A percentile compares a stretch with the other conserved stretches of the same genome.
Evolutionary conservation across 371 early-diverging fungal species (phyloP).

Genomic region (Mucor indicus): DNA sequence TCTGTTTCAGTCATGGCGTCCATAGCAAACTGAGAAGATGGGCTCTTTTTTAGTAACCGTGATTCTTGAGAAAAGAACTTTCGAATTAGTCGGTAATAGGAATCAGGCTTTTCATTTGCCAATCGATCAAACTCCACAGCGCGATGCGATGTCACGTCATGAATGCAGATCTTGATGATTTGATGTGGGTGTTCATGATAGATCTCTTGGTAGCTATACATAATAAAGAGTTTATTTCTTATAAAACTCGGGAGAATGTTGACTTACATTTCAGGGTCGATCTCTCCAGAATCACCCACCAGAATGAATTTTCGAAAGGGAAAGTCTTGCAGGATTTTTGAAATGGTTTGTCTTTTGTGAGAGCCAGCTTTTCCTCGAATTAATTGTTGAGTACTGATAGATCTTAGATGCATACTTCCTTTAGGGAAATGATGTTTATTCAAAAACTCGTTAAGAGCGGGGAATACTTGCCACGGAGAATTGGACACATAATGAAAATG

Average conservation of each 20-base stretch:
- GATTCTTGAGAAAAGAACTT: slow-evolving; percentile 31
- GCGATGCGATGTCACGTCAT: slow-evolving; percentile 54
- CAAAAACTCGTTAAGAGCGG: slow-evolving; percentile 38
- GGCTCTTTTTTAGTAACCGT: slow-evolving; percentile 1
- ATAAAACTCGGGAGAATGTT: neutral
- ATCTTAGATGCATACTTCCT: slow-evolving; percentile 44
- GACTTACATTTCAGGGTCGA: slow-evolving; percentile 61
- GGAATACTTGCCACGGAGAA: slow-evolving; percentile 49
- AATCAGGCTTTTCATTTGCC: slow-evolving; percentile 16
- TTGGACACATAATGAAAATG: slow-evolving; percentile 51
- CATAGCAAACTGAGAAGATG: slow-evolving; percentile 28
- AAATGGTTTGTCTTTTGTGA: slow-evolving; percentile 38
- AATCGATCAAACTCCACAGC: slow-evolving; percentile 32
- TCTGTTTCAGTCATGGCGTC: slow-evolving; percentile 41
- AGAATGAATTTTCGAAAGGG: slow-evolving; percentile 66
- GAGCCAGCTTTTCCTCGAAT: slow-evolving; percentile 30
- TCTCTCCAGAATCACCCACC: slow-evolving; percentile 70
- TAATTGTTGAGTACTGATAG: slow-evolving; percentile 30
- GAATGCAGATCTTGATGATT: slow-evolving; percentile 65
- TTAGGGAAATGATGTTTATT: slow-evolving; percentile 31
- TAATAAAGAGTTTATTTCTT: neutral
- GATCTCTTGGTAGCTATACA: slow-evolving; percentile 41
- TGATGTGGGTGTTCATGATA: slow-evolving; percentile 48
- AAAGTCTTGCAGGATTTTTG: slow-evolving; percentile 38
- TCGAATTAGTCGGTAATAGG: slow-evolving; percentile 24